A percentile compares a stretch with the other conserved stretches of the same genome.
phyloP scores from a whole-genome alignment of 768 basidiomycete species.

The Dioszegia aurantiaca region DNA sequence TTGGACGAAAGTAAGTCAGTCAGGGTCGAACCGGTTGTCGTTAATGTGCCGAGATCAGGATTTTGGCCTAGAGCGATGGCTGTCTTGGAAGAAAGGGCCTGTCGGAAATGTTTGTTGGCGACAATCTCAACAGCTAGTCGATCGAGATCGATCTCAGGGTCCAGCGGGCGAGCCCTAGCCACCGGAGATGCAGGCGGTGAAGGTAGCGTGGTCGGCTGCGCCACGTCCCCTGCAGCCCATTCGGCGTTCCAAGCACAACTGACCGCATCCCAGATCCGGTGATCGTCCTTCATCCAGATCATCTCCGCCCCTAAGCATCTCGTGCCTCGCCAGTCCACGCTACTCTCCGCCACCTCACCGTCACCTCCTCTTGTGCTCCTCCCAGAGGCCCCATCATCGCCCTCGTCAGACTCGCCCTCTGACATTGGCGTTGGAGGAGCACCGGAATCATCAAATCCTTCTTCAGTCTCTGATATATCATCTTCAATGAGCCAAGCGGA shows the following conservation, averaged over 20 bases:
- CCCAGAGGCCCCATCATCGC: constrained; percentile 10
- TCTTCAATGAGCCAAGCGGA: constrained; percentile 30
- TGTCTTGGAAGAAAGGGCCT: not conserved
- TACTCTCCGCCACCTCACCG: not conserved
- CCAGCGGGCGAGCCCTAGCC: not conserved
- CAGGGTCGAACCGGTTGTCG: too few species aligned
- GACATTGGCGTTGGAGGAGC: constrained; percentile 36
- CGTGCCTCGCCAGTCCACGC: constrained; percentile 18
- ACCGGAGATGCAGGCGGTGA: constrained; percentile 1
- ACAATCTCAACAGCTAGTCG: constrained; percentile 22
- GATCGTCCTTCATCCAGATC: constrained; percentile 14
- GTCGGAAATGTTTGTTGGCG: constrained; percentile 18
- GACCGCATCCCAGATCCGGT: not conserved
- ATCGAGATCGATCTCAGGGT: constrained; percentile 13
- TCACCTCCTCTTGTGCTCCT: constrained; percentile 4
- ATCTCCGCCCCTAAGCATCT: constrained; percentile 27
- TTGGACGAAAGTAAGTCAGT: too few species aligned
- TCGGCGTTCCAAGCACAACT: constrained; percentile 16
- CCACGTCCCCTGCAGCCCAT: constrained; percentile 5
- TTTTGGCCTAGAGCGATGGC: too few species aligned
- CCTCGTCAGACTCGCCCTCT: not conserved
- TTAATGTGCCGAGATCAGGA: too few species aligned
- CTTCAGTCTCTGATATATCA: constrained; percentile 27
- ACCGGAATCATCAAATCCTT: constrained; percentile 24
- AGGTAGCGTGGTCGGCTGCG: not conserved